phyloP scores from a whole-genome alignment of 169 alveolate species.

The Plasmodium gonderi region DNA sequence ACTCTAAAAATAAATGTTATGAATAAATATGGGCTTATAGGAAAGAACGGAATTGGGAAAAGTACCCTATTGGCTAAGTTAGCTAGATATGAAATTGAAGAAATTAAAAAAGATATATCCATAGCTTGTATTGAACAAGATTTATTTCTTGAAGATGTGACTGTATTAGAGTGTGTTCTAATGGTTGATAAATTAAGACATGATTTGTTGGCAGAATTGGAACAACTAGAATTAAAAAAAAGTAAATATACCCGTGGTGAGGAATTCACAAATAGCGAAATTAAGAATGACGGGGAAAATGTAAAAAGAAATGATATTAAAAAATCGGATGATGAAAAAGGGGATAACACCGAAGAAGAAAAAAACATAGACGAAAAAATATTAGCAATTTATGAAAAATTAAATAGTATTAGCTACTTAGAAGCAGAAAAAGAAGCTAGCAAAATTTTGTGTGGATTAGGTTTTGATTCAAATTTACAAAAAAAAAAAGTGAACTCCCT shows the following conservation, averaged over 20 bases:
- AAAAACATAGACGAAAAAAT: constrained; percentile 93
- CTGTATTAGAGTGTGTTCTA: constrained; percentile 93
- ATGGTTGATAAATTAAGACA: constrained; percentile 95
- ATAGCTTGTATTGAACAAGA: constrained; percentile 97
- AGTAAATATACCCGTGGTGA: not conserved
- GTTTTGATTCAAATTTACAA: constrained; percentile 91
- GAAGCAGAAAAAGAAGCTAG: constrained; percentile 76
- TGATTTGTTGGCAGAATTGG: constrained; percentile 88
- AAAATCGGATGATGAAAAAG: not conserved
- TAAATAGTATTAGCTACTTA: constrained; percentile 85
- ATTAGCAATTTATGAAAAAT: constrained; percentile 88
- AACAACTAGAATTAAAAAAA: constrained; percentile 82
- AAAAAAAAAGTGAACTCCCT: constrained; percentile 88
- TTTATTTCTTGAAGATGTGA: constrained; percentile 84
- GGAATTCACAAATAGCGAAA: not conserved
- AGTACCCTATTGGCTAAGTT: constrained; percentile 95
- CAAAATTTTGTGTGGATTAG: constrained; percentile 90
- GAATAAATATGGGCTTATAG: constrained; percentile 95
- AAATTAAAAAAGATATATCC: constrained; percentile 92
- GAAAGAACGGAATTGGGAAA: constrained; percentile 98
- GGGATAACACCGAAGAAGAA: constrained; percentile 80
- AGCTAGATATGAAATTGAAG: constrained; percentile 95
- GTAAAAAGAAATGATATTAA: not conserved
- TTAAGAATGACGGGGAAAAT: not conserved
- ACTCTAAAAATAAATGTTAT: constrained; percentile 91